Evolutionary conservation across 345 rosid genomes (phyloP).

Genomic region (Linum tenue): DNA sequence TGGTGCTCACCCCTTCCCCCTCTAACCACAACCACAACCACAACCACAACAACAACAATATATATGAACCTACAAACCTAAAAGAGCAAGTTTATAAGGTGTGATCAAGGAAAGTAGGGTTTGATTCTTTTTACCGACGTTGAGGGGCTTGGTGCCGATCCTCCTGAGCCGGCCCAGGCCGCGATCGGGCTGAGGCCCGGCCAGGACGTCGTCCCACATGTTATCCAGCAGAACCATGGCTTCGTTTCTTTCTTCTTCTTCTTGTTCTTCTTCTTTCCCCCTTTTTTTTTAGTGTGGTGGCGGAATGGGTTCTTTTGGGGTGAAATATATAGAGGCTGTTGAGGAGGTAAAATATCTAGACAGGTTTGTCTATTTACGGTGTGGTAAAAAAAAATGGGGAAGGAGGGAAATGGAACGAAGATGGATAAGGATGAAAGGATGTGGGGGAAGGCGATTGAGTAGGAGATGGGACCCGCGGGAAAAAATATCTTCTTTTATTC

Average conservation of each 20-base stretch:
- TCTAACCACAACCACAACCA: conserved; percentile 1
- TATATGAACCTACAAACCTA: conserved; percentile 5
- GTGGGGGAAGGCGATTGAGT: not conserved
- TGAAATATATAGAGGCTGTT: not conserved
- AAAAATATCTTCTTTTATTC: not conserved
- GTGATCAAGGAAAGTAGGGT: not conserved
- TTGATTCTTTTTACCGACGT: conserved; percentile 34
- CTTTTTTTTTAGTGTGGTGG: too few species aligned
- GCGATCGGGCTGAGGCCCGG: conserved; percentile 87
- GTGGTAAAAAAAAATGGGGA: not conserved
- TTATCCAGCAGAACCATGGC: conserved; percentile 45
- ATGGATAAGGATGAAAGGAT: not conserved
- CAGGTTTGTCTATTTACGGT: not conserved
- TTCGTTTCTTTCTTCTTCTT: not conserved
- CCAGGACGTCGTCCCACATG: conserved; percentile 81
- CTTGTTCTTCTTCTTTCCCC: not conserved
- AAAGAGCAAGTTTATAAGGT: not conserved
- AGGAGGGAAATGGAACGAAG: not conserved
- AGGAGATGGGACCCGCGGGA: not conserved
- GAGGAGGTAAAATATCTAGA: not conserved
- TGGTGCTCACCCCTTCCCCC: conserved; percentile 31
- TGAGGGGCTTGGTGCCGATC: conserved; percentile 43
- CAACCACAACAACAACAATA: not conserved
- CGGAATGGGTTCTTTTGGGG: not conserved
- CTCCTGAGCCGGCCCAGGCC: conserved; percentile 76